Base-by-base conservation (phyloP, 257 asterid species). In the Gentiana dahurica region DNA sequence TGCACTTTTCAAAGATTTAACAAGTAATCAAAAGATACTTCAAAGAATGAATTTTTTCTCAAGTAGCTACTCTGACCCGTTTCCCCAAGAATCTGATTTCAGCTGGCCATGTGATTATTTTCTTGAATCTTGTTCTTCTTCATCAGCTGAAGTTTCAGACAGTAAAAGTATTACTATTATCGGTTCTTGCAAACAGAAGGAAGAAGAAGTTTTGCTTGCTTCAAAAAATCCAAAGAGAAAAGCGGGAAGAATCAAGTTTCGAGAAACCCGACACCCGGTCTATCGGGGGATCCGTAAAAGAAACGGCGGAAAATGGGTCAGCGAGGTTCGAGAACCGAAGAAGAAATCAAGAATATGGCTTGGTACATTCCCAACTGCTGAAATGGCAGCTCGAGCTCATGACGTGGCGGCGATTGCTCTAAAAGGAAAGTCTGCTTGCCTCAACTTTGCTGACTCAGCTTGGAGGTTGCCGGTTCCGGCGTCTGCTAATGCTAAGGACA, bases 361-460 rank as follows among this genome's bases (percentile, higher is more conserved):
- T 1, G 94, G 95, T 2, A 83, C 95, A 0, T 86, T 69, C 59
- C 79, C 80, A 4, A 86, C 90, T 0, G 75, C 77, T 0, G 88
- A 79, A 8, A 84, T 84, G 94, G 95, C 93, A 0, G 93, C 89
- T 6, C 79, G 87, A 32, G 95, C 95, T 0, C 81, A 83, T 47
- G 95, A 86, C 11, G 95, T 86, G 61, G 89, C 94, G 0, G 94
- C 86, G 2, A 59, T 86, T 2, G 89, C 94, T 0, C 62, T 86
- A 5, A 55, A 85, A 3, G 93, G 95, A 8, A 67, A 71, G 7
- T 75, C 79, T 1, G 87, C 93, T 10, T 75, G 85, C 48, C 56
- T 86, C 47, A 83, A 86, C 15, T 86, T 83, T 36, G 85, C 85
- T 0, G 95, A 86, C 73, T 86, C 93, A 0, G 68, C 81, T 5